Evolutionary conservation across 768 basidiomycete genomes (phyloP).

Genomic region (Agrocybe chaxingu): DNA sequence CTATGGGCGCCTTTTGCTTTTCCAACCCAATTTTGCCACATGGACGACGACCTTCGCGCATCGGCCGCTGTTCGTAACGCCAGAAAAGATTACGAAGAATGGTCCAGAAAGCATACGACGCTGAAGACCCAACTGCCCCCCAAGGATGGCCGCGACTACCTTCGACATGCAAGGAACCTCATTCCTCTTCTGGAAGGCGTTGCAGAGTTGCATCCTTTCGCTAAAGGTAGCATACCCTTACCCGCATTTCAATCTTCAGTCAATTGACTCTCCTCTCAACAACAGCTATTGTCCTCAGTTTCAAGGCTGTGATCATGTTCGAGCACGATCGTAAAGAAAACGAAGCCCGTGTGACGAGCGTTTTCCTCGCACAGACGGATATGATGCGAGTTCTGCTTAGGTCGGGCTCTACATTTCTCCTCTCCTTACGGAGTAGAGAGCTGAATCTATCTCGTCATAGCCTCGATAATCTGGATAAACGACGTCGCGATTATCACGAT

Average conservation of each 20-base stretch:
- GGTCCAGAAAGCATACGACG: no score
- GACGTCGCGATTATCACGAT: neutral
- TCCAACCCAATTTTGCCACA: no score
- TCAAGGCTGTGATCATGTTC: constrained; percentile 13
- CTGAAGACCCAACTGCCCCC: neutral
- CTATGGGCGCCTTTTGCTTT: no score
- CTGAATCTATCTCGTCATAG: neutral
- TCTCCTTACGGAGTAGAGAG: neutral
- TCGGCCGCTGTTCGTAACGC: no score
- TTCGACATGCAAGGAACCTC: constrained; percentile 15
- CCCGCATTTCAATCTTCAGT: no score
- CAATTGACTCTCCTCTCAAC: no score
- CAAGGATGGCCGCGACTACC: constrained; percentile 10
- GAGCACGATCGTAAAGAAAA: constrained; percentile 16
- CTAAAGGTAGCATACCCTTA: constrained; percentile 11
- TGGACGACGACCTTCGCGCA: no score
- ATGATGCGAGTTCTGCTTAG: constrained; percentile 18
- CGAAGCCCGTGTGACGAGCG: constrained; percentile 11
- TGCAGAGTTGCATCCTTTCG: constrained; percentile 13
- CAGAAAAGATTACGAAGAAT: no score
- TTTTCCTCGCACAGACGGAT: constrained; percentile 14
- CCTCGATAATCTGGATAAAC: neutral
- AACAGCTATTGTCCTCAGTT: constrained; percentile 11
- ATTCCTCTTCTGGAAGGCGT: constrained; percentile 12
- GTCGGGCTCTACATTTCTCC: neutral